Base-by-base conservation (phyloP, 345 rosid genomes). In the Clausena lansium region DNA sequence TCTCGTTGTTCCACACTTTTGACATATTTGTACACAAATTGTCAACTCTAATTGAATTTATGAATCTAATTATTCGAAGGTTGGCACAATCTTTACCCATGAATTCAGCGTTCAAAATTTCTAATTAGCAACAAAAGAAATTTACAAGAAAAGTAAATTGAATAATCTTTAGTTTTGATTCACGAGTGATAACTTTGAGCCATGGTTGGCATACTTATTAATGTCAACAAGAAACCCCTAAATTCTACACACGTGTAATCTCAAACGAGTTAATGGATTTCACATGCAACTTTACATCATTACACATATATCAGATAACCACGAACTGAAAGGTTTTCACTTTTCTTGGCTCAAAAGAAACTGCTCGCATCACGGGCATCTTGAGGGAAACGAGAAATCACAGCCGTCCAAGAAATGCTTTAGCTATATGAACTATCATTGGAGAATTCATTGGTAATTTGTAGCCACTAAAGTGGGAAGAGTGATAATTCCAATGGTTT, bases 351-450 rank as follows among this genome's bases (percentile, higher is more conserved):
- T 75, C 19, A 78, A 78, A 78, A 33, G 35, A 33, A 5, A 25
- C 32, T 36, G 38, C 77, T 55, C 64, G 5, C 27, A 15, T 58
- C 86, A 86, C 85, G 83, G 70, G 80, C 39, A 33, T 83, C 85
- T 69, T 76, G 86, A 35, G 80, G 77, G 13, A 79, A 55, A 74
- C 45, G 80, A 77, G 17, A 79, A 62, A 70, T 54, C 66, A 73
- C 55, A 35, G 79, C 80, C 84, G 81, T 71, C 81, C 74, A 79
- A 63, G 36, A 55, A 38, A 67, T 27, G 68, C 24, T 15, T 45
- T 33, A 78, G n/a, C 47, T 35, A 19, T 65, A 36, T 28, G 14
- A n/a, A 9, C 7, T 30, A 14, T 28, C 38, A 64, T 35, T 57
- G 54, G 28, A 38, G 52, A n/a, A 55, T 25, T 36, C 61, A 67